Evolutionary conservation across 78 protist genomes (phyloP), one percentile per base, ranked within the genome.

Genomic region (Dictyostelium brefeldianum): DNA sequence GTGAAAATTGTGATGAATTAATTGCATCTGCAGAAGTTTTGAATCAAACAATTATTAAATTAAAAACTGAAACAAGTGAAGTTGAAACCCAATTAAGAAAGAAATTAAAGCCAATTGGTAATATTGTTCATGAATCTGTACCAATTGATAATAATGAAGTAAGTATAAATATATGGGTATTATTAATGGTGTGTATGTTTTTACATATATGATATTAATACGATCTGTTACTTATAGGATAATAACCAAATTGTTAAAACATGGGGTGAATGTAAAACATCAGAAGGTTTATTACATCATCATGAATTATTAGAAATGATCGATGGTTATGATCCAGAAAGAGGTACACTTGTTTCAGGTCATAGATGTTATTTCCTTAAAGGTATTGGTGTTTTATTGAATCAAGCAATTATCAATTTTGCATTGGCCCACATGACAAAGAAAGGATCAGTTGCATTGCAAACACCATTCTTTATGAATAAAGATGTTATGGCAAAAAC

Each of bases 401-500:
- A 98, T 89, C 89, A 80, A 73, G 99, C 99, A 70, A 97, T 99
- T 73, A 95, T 96, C 95, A 64, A 95, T 83, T 98, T 90, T 80
- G 99, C 93, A 36, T 27, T 98, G 47, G 25, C 78, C 10, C 97
- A 97, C 62, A 80, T 98, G 50, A 22, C 20, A 14, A 69, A 67
- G 56, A 64, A 89, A 27, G 96, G 95, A 4, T 97, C 64, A 96
- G 93, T 97, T 51, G 92, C 98, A 22, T 27, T 99, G 56, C 98
- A 97, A 92, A 94, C 99, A 2, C 99, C 99, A 64, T 97, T 95
- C 97, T 97, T 98, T 96, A 98, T 98, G 99, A 69, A 83, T 84
- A 96, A 95, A 93, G 80, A 70, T 2, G 31, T 95, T 46, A 98
- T 99, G 99, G 95, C 92, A 67, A 78, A 96, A 91, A 98, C 97